These are phyloP conservation scores for Cystobasidium sp. DNA, from an alignment of 1,284 basidiomycete species.

Conservation along the genomic window DNA sequence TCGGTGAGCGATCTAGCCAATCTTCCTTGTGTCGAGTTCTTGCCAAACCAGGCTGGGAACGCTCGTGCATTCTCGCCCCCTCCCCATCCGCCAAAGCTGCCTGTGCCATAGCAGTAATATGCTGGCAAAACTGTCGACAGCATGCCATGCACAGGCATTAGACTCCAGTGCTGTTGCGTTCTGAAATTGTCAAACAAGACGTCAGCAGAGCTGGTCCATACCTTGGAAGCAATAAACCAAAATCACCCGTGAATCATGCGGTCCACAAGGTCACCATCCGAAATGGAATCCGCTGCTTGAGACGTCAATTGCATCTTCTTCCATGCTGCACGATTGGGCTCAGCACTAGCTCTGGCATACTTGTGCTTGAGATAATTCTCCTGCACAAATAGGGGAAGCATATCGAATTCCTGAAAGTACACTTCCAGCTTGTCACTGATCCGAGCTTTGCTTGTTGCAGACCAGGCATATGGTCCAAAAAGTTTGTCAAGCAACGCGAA, in stretches of 20 bases:
- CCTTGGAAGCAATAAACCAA: constrained; percentile 9
- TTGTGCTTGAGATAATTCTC: constrained; percentile 89
- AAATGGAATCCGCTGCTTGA: constrained; percentile 84
- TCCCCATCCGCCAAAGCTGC: constrained; percentile 69
- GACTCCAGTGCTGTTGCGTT: constrained; percentile 90
- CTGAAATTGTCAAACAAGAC: constrained; percentile 58
- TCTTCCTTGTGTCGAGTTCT: constrained; percentile 91
- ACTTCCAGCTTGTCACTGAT: constrained; percentile 91
- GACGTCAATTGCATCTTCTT: constrained; percentile 71
- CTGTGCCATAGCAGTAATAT: constrained; percentile 73
- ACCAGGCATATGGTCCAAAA: constrained; percentile 86
- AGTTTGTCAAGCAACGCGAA: constrained; percentile 86
- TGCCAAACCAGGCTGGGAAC: constrained; percentile 95
- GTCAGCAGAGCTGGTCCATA: constrained; percentile 2
- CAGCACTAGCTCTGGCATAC: constrained; percentile 64
- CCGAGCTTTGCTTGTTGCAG: constrained; percentile 75
- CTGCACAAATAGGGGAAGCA: constrained; percentile 95
- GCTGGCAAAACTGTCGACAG: constrained; percentile 86
- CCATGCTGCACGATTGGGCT: constrained; percentile 64
- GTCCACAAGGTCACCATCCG: constrained; percentile 94
- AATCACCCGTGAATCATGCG: constrained; percentile 86
- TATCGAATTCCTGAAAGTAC: constrained; percentile 94
- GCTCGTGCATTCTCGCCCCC: constrained; percentile 54
- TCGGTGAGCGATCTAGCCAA: constrained; percentile 80
- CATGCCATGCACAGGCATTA: constrained; percentile 92